Evolutionary conservation across 163 green algal species (phyloP), one percentile per base, ranked within the genome.

Genomic region (Scenedesmus sp.): DNA sequence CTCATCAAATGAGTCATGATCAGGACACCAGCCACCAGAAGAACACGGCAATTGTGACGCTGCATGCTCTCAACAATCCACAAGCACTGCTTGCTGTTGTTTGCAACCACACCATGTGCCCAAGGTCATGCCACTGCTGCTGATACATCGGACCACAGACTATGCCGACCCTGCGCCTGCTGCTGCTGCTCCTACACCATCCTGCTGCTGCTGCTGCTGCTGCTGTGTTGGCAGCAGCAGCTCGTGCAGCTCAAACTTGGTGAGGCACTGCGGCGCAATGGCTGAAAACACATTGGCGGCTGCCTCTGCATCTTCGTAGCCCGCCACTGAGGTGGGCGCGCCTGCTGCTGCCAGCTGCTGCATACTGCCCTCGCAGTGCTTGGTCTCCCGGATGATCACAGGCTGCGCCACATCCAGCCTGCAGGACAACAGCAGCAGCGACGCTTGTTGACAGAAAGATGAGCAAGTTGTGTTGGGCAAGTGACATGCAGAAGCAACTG

Each of bases 231-330:
- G 52, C 79, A 95, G 88, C 60, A 88, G 23, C 59, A 96, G 74
- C 87, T 95, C 94, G 56, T 93, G 84, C 20, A 93, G 84, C 60
- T 93, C 84, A 23, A 94, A 90, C n/a, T 86, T 79, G n/a, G 62
- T 84, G 5, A 95, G 82, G 9, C 94, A 94, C 46, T 92, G 82
- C 1, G 94, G 94, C 3, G 94, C 94, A 18, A 96, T 92, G 5
- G 94, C 94, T 15, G 13, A 26, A 23, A 94, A 95, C 64, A 95
- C 90, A n/a, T 84, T 70, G 7, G 95, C 87, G 7, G 97, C 94
- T 3, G 91, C 93, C 88, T 98, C 97, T 2, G 93, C 94, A 85
- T 98, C 95, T 0, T 89, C 83, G 89, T 98, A 98, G 3, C 95
- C 95, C 1, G 91, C 91, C 1, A 59, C 62, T n/a, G 76, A 26